phyloP scores from a whole-genome alignment of 1,284 basidiomycete species.

The Kwoniella shivajii region DNA sequence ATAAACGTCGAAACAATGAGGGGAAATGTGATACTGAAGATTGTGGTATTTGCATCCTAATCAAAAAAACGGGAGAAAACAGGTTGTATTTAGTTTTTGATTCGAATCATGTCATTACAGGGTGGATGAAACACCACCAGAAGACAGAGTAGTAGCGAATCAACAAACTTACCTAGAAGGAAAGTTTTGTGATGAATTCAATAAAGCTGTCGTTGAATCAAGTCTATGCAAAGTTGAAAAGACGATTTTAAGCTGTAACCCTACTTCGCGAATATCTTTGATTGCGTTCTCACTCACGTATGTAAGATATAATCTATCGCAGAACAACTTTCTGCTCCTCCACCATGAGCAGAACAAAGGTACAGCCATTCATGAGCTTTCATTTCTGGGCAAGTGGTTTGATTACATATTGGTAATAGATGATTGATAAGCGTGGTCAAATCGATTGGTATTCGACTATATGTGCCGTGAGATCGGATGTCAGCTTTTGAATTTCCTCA shows the following conservation, averaged over 20 bases:
- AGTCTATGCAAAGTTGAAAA: conserved; percentile 80
- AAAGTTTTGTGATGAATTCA: conserved; percentile 86
- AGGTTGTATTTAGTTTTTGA: neutral
- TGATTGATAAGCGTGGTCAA: conserved; percentile 84
- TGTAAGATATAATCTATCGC: conserved; percentile 97
- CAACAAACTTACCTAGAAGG: conserved; percentile 69
- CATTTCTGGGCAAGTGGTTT: conserved; percentile 88
- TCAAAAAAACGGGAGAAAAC: neutral
- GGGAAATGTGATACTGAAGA: conserved; percentile 84
- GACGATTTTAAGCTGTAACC: too few species aligned
- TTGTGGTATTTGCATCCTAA: conserved; percentile 73
- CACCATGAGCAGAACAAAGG: conserved; percentile 83
- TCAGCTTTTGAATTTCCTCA: too few species aligned
- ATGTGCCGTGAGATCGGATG: neutral
- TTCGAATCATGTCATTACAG: neutral
- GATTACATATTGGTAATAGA: conserved; percentile 81
- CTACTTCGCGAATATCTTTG: too few species aligned
- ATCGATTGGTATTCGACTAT: conserved; percentile 87
- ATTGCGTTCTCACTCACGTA: conserved; percentile 58
- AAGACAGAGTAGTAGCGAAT: neutral
- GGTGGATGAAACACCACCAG: neutral
- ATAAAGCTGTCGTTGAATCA: conserved; percentile 88
- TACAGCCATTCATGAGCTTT: conserved; percentile 97
- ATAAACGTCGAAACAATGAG: conserved; percentile 67
- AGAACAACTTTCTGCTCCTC: conserved; percentile 71